Percentiles rank a stretch among this genome's conserved stretches.
phyloP scores from a whole-genome alignment of 2,329 filamentous ascomycete species.

The Endoconidiophora polonica region DNA sequence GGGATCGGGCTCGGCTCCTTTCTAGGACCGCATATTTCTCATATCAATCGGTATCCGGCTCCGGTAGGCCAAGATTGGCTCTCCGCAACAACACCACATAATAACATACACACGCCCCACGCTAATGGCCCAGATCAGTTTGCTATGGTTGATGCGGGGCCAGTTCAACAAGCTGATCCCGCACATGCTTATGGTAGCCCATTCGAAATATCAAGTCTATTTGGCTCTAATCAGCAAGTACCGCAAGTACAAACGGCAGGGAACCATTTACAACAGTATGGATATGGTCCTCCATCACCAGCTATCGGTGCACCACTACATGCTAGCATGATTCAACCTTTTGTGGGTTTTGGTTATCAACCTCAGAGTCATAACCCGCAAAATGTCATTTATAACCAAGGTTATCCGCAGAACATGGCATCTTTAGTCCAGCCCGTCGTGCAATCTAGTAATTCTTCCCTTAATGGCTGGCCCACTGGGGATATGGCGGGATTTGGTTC shows the following conservation, averaged over 20 bases:
- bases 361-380: not conserved
- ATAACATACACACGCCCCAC: not conserved
- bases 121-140: too few species aligned
- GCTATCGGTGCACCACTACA: slow-evolving; percentile 11
- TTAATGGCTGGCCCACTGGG: not conserved
- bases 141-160: too few species aligned
- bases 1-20: too few species aligned
- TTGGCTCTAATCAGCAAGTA: too few species aligned
- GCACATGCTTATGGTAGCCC: too few species aligned
- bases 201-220: too few species aligned
- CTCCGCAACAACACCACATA: not conserved
- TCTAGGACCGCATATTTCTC: too few species aligned
- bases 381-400: slow-evolving; percentile 1
- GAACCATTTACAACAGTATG: slow-evolving; percentile 1
- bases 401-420: not conserved
- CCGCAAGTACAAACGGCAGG: too few species aligned
- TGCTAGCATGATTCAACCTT: slow-evolving; percentile 4
- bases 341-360: slow-evolving; percentile 1
- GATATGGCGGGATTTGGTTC: not conserved
- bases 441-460: not conserved
- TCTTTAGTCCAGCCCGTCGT: not conserved
- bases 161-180: too few species aligned
- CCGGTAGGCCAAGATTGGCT: too few species aligned
- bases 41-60: too few species aligned
- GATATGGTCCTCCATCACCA: slow-evolving; percentile 11